Evolutionary conservation across 1,284 basidiomycete genomes (phyloP).

Genomic region (Cystobasidium pallidum): DNA sequence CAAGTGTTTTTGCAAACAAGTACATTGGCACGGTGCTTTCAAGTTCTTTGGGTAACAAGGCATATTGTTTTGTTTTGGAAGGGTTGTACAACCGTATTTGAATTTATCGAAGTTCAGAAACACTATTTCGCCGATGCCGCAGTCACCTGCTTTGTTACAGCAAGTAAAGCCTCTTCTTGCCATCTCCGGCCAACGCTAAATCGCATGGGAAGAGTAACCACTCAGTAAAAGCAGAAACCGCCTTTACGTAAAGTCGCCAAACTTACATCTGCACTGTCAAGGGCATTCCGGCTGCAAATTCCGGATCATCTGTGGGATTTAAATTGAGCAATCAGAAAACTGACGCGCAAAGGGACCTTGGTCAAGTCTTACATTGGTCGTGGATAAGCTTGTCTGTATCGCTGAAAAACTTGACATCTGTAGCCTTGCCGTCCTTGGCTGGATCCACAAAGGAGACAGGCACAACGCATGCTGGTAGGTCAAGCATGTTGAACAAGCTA

Average conservation of each 20-base stretch:
- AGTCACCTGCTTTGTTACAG: constrained; percentile 18
- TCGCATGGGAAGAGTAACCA: not conserved
- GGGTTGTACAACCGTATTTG: too few species aligned
- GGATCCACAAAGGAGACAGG: constrained; percentile 38
- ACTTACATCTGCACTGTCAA: constrained; percentile 30
- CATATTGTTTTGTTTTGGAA: too few species aligned
- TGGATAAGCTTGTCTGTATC: constrained; percentile 24
- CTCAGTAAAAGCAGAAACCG: not conserved
- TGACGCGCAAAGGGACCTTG: not conserved
- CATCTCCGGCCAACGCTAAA: constrained; percentile 32
- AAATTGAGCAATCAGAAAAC: not conserved
- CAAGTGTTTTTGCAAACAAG: too few species aligned
- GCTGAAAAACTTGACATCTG: constrained; percentile 5
- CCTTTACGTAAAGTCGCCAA: not conserved
- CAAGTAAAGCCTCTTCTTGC: constrained; percentile 42
- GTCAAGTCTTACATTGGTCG: constrained; percentile 17
- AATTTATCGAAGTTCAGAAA: too few species aligned
- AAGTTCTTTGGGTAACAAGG: too few species aligned
- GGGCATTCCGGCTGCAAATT: constrained; percentile 7
- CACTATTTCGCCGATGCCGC: not conserved
- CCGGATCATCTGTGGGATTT: constrained; percentile 10
- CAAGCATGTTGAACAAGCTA: constrained; percentile 41
- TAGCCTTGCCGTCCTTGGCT: not conserved
- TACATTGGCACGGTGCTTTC: too few species aligned
- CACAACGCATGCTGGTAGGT: constrained; percentile 37